These are phyloP conservation scores for Yamadazyma atlantica DNA, from an alignment of 1,139 yeast species.

Conservation along the genomic window DNA sequence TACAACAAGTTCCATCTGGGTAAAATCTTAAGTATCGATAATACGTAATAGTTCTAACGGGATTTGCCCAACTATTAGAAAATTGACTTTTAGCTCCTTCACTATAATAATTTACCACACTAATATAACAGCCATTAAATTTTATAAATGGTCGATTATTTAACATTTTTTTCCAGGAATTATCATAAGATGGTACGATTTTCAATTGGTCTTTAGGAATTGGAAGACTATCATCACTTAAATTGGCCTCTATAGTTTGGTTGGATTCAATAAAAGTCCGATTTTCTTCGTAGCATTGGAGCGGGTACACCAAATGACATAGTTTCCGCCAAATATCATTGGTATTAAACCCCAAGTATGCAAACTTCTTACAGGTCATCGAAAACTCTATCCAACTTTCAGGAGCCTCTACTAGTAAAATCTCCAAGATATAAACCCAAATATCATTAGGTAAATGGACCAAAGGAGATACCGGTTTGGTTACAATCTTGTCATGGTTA, in stretches of 20 bases:
- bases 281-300: slow-evolving; percentile 52
- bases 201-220: slow-evolving; percentile 42
- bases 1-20: slow-evolving; percentile 72
- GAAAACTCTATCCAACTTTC: slow-evolving; percentile 70
- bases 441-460: slow-evolving; percentile 66
- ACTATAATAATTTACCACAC: slow-evolving; percentile 79
- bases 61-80: slow-evolving; percentile 69
- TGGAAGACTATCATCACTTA: slow-evolving; percentile 24
- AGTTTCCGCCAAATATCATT: slow-evolving; percentile 57
- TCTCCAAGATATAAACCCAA: slow-evolving; percentile 52
- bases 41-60: slow-evolving; percentile 81
- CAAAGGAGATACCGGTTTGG: slow-evolving; percentile 54
- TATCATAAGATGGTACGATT: slow-evolving; percentile 47
- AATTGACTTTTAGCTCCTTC: slow-evolving; percentile 73
- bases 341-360: slow-evolving; percentile 60
- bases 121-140: slow-evolving; percentile 80
- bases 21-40: slow-evolving; percentile 82
- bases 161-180: slow-evolving; percentile 56
- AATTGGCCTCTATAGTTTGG: slow-evolving; percentile 16
- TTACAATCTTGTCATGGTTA: slow-evolving; percentile 22
- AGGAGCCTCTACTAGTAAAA: slow-evolving; percentile 51
- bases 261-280: slow-evolving; percentile 18
- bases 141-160: slow-evolving; percentile 63
- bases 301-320: slow-evolving; percentile 55
- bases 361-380: slow-evolving; percentile 59